Base-by-base conservation (phyloP, 805 yeast genomes). In the Dipodascus albidus region DNA sequence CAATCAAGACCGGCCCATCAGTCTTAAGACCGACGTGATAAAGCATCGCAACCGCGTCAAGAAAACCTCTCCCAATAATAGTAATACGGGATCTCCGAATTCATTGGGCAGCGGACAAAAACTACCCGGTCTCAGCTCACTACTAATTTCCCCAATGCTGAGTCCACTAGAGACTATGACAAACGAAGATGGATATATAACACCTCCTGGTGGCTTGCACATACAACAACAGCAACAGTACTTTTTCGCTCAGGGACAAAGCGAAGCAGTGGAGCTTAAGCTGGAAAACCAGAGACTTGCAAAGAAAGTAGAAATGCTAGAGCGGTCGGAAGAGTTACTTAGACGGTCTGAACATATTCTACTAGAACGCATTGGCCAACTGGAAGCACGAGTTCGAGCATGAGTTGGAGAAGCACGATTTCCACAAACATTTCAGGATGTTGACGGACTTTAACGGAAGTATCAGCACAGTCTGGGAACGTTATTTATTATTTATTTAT, bases 1-100 rank as follows among this genome's bases (percentile, higher is more conserved):
- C 22, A 79, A 95, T 52, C 79, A 95, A 52, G 87, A 96, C 42
- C 76, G 98, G 62, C 97, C 98, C 3, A 89, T 89, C 53, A 81
- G 89, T 23, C 74, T 90, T 62, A 90, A 90, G 67, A 87, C 96
- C 9, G 96, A 90, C 70, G 90, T 90, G 23, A 90, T 90, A 67
- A 88, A 89, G 70, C 83, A 93, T 47, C 77, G 98, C 65, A 90
- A 90, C 66, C 78, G 98, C 62, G 1, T 23, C 49, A 47, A 47
- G 31, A 47, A 47, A 15, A 4, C 31, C n/a, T 9, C 24, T 14
- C 27, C 49, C 19, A 9, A 8, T 6, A 14, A 27, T 27, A 27
- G 11, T 11, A 11, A 11, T 11, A 11, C 9, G 9, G 33, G 33
- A 11, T 38, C 44, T n/a, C 44, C 44, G 6, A 38, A 38, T 19